phyloP scores from a whole-genome alignment of 257 asterid species.

The Ilex asprella region DNA sequence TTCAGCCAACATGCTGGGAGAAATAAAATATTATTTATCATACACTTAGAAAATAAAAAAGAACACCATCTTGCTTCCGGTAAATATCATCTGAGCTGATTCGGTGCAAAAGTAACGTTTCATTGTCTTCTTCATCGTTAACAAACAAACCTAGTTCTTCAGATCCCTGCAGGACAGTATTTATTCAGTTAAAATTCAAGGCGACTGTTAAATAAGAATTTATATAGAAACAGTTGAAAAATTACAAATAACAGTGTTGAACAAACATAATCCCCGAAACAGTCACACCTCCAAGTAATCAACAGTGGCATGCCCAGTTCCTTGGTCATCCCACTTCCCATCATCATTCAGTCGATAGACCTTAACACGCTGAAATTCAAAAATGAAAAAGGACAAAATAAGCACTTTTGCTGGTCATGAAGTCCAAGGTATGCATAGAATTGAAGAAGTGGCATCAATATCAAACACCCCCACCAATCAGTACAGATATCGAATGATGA shows the following conservation, averaged over 20 bases:
- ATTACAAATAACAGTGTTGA: too few relatives aligned
- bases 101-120: constrained; percentile 67
- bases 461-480: not conserved
- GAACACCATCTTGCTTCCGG: constrained; percentile 88
- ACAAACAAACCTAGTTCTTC: constrained; percentile 78
- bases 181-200: too few relatives aligned
- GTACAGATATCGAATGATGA: not conserved
- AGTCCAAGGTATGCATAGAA: not conserved
- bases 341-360: constrained; percentile 86
- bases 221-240: too few relatives aligned
- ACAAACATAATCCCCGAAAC: not conserved
- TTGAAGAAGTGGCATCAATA: not conserved
- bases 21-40: not conserved
- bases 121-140: constrained; percentile 79
- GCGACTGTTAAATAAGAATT: too few relatives aligned
- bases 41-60: not conserved
- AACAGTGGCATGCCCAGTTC: constrained; percentile 94
- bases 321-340: constrained; percentile 99
- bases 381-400: not conserved
- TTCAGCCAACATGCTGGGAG: constrained; percentile 1
- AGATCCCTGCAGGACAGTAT: constrained; percentile 47
- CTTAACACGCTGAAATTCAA: constrained; percentile 76
- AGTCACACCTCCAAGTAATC: constrained; percentile 75
- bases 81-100: constrained; percentile 87
- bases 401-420: not conserved